These are phyloP conservation scores for Sporothrix schenckii DNA, from an alignment of 2,329 filamentous ascomycete genomes.

Conservation along the genomic window DNA sequence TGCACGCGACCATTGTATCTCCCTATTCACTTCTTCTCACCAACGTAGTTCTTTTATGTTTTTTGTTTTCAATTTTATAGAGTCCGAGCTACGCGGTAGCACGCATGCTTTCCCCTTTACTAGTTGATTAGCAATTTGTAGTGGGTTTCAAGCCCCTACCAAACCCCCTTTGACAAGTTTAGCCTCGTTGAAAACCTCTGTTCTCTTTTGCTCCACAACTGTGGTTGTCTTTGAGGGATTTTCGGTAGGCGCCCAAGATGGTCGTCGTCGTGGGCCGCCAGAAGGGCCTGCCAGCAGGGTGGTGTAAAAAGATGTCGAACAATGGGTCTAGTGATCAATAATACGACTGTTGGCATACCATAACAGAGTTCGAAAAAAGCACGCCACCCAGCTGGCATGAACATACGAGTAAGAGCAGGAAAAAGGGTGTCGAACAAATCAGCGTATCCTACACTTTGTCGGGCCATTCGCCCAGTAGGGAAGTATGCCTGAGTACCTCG, in stretches of 20 bases:
- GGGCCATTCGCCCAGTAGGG: constrained; percentile 2
- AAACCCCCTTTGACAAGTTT: too few relatives aligned
- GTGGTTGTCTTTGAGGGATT: constrained; percentile 3
- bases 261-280: background rate
- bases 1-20: background rate
- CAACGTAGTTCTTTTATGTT: background rate
- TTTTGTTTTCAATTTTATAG: background rate
- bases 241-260: background rate
- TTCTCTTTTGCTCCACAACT: background rate
- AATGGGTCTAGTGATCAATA: background rate
- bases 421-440: background rate
- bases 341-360: background rate
- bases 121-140: background rate
- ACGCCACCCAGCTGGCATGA: background rate
- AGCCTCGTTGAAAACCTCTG: background rate
- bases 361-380: background rate
- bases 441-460: background rate
- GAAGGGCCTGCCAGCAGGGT: background rate
- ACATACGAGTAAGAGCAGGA: background rate
- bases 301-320: background rate
- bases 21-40: background rate
- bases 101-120: constrained; percentile 17
- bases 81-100: background rate
- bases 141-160: constrained; percentile 22
- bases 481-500: background rate